These are phyloP conservation scores for Plasmodium ovale DNA, from an alignment of 169 alveolate species.

Conservation along the genomic window DNA sequence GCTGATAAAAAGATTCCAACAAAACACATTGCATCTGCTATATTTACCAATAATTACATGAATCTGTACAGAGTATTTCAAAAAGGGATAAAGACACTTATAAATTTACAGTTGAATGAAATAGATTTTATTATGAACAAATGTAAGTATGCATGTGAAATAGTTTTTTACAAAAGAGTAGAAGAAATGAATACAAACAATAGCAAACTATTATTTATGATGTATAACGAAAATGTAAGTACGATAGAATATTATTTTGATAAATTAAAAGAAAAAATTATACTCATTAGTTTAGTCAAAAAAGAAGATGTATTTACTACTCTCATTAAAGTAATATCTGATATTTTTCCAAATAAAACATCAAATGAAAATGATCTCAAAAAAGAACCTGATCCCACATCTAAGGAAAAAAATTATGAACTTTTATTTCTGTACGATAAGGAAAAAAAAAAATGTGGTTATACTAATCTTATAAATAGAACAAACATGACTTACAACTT, in stretches of 20 bases:
- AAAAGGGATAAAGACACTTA: conserved; percentile 26
- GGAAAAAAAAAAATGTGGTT: conserved; percentile 47
- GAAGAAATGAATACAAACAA: conserved; percentile 37
- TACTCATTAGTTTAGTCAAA: conserved; percentile 36
- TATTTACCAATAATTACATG: conserved; percentile 64
- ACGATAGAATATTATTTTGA: conserved; percentile 72
- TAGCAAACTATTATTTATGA: conserved; percentile 47
- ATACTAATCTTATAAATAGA: conserved; percentile 27
- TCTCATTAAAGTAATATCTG: conserved; percentile 39
- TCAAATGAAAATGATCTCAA: background rate
- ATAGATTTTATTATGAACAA: conserved; percentile 44
- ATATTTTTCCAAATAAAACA: conserved; percentile 40
- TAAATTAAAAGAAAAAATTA: conserved; percentile 68
- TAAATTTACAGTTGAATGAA: conserved; percentile 25
- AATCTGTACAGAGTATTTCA: conserved; percentile 45
- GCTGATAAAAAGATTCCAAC: conserved; percentile 48
- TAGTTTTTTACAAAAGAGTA: conserved; percentile 53
- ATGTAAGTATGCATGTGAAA: conserved; percentile 74
- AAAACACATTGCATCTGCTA: conserved; percentile 58
- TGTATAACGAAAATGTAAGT: conserved; percentile 72
- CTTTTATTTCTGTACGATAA: conserved; percentile 17
- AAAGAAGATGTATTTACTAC: conserved; percentile 43
- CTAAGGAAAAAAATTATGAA: conserved; percentile 16
- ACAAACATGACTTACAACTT: conserved; percentile 27
- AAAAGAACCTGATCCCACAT: background rate